These are phyloP conservation scores for Seiridium cupressi DNA, from an alignment of 2,329 filamentous ascomycete genomes.

Conservation along the genomic window DNA sequence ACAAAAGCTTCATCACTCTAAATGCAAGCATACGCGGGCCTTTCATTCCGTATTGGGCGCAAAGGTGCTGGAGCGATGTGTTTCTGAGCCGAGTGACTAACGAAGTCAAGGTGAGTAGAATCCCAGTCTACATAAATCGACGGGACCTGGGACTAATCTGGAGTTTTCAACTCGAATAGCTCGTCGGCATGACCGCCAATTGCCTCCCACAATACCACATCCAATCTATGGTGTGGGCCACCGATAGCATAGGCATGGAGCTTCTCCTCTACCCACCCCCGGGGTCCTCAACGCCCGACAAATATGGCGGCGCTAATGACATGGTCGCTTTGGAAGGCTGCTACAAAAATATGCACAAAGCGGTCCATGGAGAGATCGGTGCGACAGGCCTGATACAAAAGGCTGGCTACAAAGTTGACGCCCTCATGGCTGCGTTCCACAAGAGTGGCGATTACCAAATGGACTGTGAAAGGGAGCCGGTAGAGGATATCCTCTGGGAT, in stretches of 20 bases:
- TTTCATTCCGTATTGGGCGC: constrained; percentile 32
- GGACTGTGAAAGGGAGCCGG: constrained; percentile 17
- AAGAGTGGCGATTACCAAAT: constrained; percentile 17
- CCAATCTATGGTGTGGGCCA: constrained; percentile 37
- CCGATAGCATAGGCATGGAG: constrained; percentile 34
- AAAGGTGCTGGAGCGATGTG: constrained; percentile 34
- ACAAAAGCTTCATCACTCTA: constrained; percentile 33
- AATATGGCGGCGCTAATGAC: constrained; percentile 21
- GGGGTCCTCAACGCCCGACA: constrained; percentile 15
- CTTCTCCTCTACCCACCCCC: constrained; percentile 29
- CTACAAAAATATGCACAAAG: constrained; percentile 22
- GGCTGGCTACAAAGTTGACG: constrained; percentile 31
- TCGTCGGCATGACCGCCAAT: constrained; percentile 35
- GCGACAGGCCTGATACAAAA: constrained; percentile 24
- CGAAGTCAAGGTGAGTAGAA: constrained; percentile 24
- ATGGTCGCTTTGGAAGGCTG: constrained; percentile 27
- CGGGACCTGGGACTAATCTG: neutral
- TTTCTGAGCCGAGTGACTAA: constrained; percentile 29
- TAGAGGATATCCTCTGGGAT: constrained; percentile 23
- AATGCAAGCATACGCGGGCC: constrained; percentile 34
- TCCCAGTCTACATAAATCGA: neutral
- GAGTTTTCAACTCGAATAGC: constrained; percentile 17
- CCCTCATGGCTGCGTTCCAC: constrained; percentile 30
- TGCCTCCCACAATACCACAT: constrained; percentile 32
- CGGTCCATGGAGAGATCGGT: constrained; percentile 30